Conservation (phyloP, 2,329 filamentous ascomycete species). For the Pseudogymnoascus sp. region DNA sequence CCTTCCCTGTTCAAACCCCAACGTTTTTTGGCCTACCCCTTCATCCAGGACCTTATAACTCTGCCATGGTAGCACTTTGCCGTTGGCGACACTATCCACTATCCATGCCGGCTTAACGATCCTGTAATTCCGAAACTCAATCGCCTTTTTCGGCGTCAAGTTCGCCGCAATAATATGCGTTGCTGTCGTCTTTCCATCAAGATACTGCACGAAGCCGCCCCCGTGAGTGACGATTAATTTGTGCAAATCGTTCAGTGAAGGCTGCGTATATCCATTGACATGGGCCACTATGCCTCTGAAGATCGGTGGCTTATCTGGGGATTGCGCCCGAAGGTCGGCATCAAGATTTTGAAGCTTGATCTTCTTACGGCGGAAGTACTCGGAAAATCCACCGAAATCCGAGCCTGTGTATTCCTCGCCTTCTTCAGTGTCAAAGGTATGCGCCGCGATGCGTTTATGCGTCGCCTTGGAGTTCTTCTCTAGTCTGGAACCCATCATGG, state of each 20-base stretch:
- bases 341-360: conserved; percentile 95
- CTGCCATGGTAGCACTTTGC: conserved; percentile 77
- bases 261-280: conserved; percentile 94
- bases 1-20: conserved; percentile 55
- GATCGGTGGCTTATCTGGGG: conserved; percentile 63
- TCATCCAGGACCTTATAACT: conserved; percentile 80
- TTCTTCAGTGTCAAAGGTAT: conserved; percentile 71
- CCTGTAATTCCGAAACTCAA: conserved; percentile 80
- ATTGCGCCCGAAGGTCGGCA: conserved; percentile 57
- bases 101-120: conserved; percentile 96
- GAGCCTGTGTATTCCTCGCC: conserved; percentile 90
- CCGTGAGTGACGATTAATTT: conserved; percentile 83
- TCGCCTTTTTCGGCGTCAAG: conserved; percentile 83
- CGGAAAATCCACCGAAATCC: conserved; percentile 78
- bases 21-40: conserved; percentile 70
- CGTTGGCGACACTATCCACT: conserved; percentile 77
- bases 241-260: conserved; percentile 83
- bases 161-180: conserved; percentile 93
- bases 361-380: conserved; percentile 95
- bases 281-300: conserved; percentile 89
- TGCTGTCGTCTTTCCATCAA: conserved; percentile 88
- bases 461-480: conserved; percentile 57
- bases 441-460: conserved; percentile 54
- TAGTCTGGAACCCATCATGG: conserved; percentile 50
- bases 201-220: conserved; percentile 89